Evolutionary conservation across 2,329 filamentous ascomycete species (phyloP).

Genomic region (Phyllosticta citriasiana): DNA sequence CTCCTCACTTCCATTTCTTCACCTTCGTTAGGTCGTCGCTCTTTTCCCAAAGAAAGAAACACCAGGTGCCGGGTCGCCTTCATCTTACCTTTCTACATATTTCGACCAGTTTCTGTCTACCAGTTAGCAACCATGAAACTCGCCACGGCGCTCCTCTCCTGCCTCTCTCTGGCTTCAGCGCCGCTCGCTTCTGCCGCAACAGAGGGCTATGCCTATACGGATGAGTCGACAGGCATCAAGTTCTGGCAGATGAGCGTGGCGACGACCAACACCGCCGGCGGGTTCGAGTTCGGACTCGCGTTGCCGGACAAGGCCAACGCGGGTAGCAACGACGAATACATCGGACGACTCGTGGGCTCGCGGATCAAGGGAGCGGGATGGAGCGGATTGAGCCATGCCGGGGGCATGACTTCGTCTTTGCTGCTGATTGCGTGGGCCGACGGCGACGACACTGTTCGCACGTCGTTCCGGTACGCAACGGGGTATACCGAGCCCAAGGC

Average conservation of each 20-base stretch:
- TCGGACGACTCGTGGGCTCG: conserved; percentile 28
- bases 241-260: conserved; percentile 17
- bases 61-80: not conserved
- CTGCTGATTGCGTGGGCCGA: conserved; percentile 25
- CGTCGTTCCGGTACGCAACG: conserved; percentile 22
- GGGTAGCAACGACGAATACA: conserved; percentile 20
- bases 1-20: not conserved
- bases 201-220: conserved; percentile 1
- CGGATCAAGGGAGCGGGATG: conserved; percentile 22
- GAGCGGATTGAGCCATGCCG: conserved; percentile 27
- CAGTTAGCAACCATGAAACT: not conserved
- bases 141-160: not conserved
- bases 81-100: not conserved
- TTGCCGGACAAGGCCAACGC: conserved; percentile 15
- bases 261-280: conserved; percentile 21
- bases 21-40: not conserved
- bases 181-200: conserved; percentile 20
- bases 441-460: conserved; percentile 18
- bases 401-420: conserved; percentile 26
- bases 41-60: not conserved
- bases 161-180: not conserved
- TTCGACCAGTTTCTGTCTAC: not conserved
- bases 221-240: conserved; percentile 5
- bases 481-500: conserved; percentile 50
- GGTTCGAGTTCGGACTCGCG: conserved; percentile 26